These are phyloP conservation scores for Gamarada debralockiae DNA, from an alignment of 495 filamentous ascomycete species.

Conservation along the genomic window DNA sequence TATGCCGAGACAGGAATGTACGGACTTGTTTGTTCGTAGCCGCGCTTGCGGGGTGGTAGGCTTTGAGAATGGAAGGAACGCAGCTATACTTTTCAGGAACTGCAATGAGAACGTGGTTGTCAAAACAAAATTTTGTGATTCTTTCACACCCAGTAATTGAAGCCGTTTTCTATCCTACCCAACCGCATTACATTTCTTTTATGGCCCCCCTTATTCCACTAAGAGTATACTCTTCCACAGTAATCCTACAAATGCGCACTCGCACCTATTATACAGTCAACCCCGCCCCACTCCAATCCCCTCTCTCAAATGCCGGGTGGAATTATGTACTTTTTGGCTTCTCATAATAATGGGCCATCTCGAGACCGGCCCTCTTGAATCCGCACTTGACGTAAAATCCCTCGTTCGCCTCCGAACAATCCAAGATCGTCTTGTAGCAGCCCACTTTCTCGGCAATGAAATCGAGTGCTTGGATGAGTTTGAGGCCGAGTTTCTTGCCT, in stretches of 20 bases:
- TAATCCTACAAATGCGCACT: conserved; percentile 10
- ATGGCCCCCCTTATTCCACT: too few relatives aligned
- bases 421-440: conserved; percentile 80
- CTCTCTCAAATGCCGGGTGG: conserved; percentile 5
- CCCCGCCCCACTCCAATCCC: background rate
- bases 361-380: conserved; percentile 85
- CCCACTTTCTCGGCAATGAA: conserved; percentile 78
- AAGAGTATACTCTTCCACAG: too few relatives aligned
- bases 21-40: too few relatives aligned
- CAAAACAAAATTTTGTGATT: too few relatives aligned
- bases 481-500: conserved; percentile 90
- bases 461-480: conserved; percentile 92
- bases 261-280: conserved; percentile 24
- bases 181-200: too few relatives aligned
- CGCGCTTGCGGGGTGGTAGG: too few relatives aligned
- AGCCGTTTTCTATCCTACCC: too few relatives aligned
- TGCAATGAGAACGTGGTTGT: too few relatives aligned
- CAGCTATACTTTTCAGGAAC: too few relatives aligned
- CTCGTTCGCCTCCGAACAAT: conserved; percentile 72
- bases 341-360: conserved; percentile 97
- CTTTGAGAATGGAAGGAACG: too few relatives aligned
- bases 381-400: conserved; percentile 99
- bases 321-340: conserved; percentile 10
- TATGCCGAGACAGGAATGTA: too few relatives aligned
- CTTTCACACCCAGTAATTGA: too few relatives aligned